phyloP scores from a whole-genome alignment of 495 filamentous ascomycete species.

The Annulohypoxylon nitens region DNA sequence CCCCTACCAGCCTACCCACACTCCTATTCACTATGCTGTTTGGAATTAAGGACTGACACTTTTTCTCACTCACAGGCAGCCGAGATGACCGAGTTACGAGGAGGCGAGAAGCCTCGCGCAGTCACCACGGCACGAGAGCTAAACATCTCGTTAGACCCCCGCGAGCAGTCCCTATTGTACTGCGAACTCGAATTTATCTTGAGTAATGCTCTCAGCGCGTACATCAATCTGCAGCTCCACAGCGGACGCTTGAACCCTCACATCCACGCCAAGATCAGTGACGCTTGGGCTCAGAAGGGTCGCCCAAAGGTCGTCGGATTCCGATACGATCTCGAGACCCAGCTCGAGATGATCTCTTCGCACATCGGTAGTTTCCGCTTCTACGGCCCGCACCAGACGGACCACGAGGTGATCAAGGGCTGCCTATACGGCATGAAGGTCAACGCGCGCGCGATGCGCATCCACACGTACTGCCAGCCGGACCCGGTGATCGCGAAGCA shows the following conservation, averaged over 20 bases:
- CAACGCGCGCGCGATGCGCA: constrained; percentile 55
- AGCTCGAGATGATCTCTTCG: constrained; percentile 57
- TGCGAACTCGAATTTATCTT: constrained; percentile 61
- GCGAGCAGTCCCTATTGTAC: constrained; percentile 62
- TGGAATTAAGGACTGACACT: constrained; percentile 32
- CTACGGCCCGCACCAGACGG: constrained; percentile 51
- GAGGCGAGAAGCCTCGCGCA: constrained; percentile 21
- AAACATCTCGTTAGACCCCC: constrained; percentile 56
- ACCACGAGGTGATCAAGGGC: constrained; percentile 45
- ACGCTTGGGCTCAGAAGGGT: constrained; percentile 58
- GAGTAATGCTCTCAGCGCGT: constrained; percentile 52
- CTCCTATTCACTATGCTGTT: background rate
- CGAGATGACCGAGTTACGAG: constrained; percentile 47
- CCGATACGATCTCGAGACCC: constrained; percentile 64
- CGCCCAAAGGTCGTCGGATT: constrained; percentile 59
- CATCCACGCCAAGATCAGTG: constrained; percentile 53
- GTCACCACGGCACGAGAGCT: constrained; percentile 38
- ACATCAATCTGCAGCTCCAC: constrained; percentile 56
- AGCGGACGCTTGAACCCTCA: constrained; percentile 54
- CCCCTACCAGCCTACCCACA: background rate
- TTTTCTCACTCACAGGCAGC: constrained; percentile 43
- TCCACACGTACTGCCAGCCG: constrained; percentile 62
- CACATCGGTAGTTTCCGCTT: constrained; percentile 61
- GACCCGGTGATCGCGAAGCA: constrained; percentile 64
- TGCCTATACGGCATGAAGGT: constrained; percentile 57